Base-by-base conservation (phyloP, 805 yeast genomes). In the Vanderwaltozyma polyspora region DNA sequence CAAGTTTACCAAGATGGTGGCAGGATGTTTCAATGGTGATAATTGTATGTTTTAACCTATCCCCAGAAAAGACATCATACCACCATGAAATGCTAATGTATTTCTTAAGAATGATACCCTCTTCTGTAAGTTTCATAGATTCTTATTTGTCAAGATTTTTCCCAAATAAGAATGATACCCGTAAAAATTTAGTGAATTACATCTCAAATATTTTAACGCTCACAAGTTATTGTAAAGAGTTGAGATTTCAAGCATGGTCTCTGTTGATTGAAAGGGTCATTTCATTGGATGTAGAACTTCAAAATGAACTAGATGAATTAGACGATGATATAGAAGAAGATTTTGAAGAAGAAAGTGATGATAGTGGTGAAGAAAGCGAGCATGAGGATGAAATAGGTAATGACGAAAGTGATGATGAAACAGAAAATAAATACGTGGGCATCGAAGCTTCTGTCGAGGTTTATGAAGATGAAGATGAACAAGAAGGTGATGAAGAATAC, bases 1-100 rank as follows among this genome's bases (percentile, higher is more conserved):
- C 94, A 3, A 80, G 89, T 30, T 67, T 78, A 40, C 97, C 97
- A 6, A 83, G 77, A 55, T 89, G 94, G 83, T 76, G 91, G 74
- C 70, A 73, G 42, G 93, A 83, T 39, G 83, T 89, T n/a, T 76
- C 82, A 15, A 63, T 67, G 39, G 70, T 72, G 38, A 57, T 89
- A n/a, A 69, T 86, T 9, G 47, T 66, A 14, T 85, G 76, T 47
- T 81, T 89, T 46, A 59, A 52, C 15, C 41, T 59, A 28, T 33
- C 57, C 5, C 33, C 46, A 11, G 41, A 44, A 3, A 54, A 47
- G 36, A 64, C 64, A 33, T 48, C 48, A 31, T 44, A 75, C 42
- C 79, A 76, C 57, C 96, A 89, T 60, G 66, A 67, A 11, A 66
- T 83, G 28, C 59, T 89, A 35, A 58, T 62, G 37, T 74, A 74